A percentile compares a stretch with the other conserved stretches of the same genome.
Conservation (phyloP, 2,329 filamentous ascomycete genomes). For the Nothopassalora personata region DNA sequence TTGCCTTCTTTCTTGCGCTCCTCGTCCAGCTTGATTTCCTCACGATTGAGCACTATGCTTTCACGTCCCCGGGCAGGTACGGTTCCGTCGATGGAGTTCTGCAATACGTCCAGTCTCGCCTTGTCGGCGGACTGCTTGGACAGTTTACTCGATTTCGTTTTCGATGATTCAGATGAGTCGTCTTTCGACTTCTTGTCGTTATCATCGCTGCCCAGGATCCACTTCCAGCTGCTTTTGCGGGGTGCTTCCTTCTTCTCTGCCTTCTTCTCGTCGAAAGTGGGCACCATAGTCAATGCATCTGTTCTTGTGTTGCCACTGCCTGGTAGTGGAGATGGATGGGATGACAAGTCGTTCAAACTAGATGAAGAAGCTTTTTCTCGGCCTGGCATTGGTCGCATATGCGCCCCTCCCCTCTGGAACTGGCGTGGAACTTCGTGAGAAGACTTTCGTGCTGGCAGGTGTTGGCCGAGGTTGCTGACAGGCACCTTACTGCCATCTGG, state of each 20-base stretch:
- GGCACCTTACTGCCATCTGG: slow-evolving; percentile 32
- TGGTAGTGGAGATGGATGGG: slow-evolving; percentile 62
- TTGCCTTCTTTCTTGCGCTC: slow-evolving; percentile 79
- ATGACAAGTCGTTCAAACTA: slow-evolving; percentile 60
- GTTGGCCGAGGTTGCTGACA: slow-evolving; percentile 23
- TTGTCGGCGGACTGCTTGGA: slow-evolving; percentile 62
- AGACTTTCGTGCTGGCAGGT: slow-evolving; percentile 49
- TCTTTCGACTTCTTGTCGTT: slow-evolving; percentile 62
- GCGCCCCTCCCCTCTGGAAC: slow-evolving; percentile 31
- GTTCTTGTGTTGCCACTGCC: slow-evolving; percentile 63
- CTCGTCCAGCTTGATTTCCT: slow-evolving; percentile 67
- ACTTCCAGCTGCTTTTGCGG: slow-evolving; percentile 80
- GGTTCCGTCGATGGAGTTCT: slow-evolving; percentile 72
- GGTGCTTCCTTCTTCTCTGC: slow-evolving; percentile 60
- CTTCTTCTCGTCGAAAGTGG: slow-evolving; percentile 68
- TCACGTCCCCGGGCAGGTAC: slow-evolving; percentile 58
- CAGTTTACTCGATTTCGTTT: slow-evolving; percentile 48
- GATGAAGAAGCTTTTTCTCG: slow-evolving; percentile 29
- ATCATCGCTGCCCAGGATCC: slow-evolving; percentile 65
- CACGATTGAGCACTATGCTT: slow-evolving; percentile 76
- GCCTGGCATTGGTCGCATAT: slow-evolving; percentile 33
- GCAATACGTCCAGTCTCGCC: slow-evolving; percentile 76
- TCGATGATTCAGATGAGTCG: slow-evolving; percentile 35
- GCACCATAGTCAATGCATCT: slow-evolving; percentile 74
- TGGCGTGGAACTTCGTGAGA: slow-evolving; percentile 32